Conservation (phyloP, 2,329 filamentous ascomycete species). For the Pseudohalonectria lignicola region DNA sequence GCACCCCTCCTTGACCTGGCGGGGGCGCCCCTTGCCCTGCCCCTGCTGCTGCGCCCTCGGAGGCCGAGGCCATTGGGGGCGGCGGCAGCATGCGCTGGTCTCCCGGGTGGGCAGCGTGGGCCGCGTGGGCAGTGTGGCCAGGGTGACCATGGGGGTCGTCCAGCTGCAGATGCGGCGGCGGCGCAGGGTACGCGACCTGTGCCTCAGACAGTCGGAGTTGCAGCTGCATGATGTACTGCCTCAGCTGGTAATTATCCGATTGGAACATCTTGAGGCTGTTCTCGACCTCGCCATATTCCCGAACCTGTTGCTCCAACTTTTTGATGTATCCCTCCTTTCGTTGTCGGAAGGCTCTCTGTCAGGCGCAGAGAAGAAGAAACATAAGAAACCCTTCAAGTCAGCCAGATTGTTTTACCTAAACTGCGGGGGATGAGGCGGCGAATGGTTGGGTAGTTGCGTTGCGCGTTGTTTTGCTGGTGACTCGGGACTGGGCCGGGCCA, state of each 20-base stretch:
- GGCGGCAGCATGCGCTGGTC: slow-evolving; percentile 6
- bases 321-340: slow-evolving; percentile 98
- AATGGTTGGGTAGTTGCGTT: no score
- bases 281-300: slow-evolving; percentile 66
- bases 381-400: neutral
- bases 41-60: no score
- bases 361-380: slow-evolving; percentile 7
- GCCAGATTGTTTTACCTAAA: no score
- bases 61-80: no score
- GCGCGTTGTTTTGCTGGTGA: neutral
- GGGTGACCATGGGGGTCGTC: slow-evolving; percentile 27
- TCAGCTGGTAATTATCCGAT: slow-evolving; percentile 77
- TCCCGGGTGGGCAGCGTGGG: neutral
- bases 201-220: slow-evolving; percentile 79
- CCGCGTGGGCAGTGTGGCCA: neutral
- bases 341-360: slow-evolving; percentile 87
- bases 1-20: slow-evolving; percentile 4
- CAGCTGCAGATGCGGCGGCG: slow-evolving; percentile 71
- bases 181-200: slow-evolving; percentile 72
- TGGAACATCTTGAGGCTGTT: slow-evolving; percentile 71
- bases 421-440: no score
- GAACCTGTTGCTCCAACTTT: slow-evolving; percentile 88
- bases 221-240: slow-evolving; percentile 85
- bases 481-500: no score
- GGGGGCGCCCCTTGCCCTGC: no score